A percentile compares a stretch with the other conserved stretches of the same genome.
These are phyloP conservation scores for Cercospora beticola DNA, from an alignment of 2,329 filamentous ascomycete genomes.

Conservation along the genomic window DNA sequence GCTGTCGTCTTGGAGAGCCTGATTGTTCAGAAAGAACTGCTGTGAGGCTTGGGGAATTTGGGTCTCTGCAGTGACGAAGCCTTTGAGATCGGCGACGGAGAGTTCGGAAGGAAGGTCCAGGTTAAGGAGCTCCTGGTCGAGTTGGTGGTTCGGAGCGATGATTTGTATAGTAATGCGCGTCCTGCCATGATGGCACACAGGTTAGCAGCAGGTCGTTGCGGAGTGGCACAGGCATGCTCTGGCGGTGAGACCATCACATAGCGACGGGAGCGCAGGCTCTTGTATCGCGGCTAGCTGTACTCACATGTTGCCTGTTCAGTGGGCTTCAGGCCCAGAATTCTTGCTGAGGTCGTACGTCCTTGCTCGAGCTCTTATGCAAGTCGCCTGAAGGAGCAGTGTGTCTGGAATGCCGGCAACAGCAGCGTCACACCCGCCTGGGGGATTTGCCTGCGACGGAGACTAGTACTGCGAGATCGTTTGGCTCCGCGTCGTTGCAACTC, in stretches of 20 bases:
- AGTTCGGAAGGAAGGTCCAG: constrained; percentile 81
- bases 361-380: constrained; percentile 23
- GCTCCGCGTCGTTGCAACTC: background rate
- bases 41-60: constrained; percentile 70
- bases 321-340: constrained; percentile 8
- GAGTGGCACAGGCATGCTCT: constrained; percentile 30
- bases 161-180: constrained; percentile 80
- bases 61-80: constrained; percentile 81
- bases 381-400: constrained; percentile 19
- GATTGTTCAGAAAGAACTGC: constrained; percentile 87
- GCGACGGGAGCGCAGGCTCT: constrained; percentile 11
- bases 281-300: constrained; percentile 23
- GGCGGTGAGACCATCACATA: constrained; percentile 32
- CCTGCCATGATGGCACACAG: constrained; percentile 52
- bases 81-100: constrained; percentile 81
- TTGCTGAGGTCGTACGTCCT: constrained; percentile 21
- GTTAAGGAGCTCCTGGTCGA: constrained; percentile 72
- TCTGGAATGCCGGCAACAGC: constrained; percentile 22
- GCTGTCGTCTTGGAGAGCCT: constrained; percentile 70
- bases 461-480: constrained; percentile 7
- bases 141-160: constrained; percentile 66
- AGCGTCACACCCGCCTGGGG: constrained; percentile 24
- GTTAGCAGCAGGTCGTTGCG: constrained; percentile 25
- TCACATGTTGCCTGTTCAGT: constrained; percentile 31
- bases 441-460: background rate